phyloP scores from a whole-genome alignment of 257 asterid species.

The Solanum stenotomum region DNA sequence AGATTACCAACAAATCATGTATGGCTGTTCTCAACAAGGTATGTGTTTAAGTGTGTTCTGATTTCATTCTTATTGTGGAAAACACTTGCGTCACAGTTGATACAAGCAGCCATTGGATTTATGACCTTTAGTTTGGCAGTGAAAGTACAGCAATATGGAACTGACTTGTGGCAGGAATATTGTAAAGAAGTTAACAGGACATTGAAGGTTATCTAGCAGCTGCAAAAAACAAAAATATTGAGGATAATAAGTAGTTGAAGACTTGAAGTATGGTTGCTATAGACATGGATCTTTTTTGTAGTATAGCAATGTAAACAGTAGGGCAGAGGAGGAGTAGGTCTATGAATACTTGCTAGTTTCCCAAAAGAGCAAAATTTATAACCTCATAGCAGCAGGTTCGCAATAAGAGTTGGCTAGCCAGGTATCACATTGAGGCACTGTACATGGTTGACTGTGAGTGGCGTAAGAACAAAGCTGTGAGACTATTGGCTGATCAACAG shows the following conservation, averaged over 20 bases:
- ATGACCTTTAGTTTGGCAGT: neutral
- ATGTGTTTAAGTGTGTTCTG: neutral
- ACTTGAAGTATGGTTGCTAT: neutral
- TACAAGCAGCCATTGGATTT: neutral
- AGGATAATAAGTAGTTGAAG: neutral
- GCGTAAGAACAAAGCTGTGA: neutral
- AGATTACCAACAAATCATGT: slow-evolving; percentile 87
- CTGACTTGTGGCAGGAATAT: neutral
- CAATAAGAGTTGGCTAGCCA: neutral
- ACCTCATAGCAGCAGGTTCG: neutral
- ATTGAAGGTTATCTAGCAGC: neutral
- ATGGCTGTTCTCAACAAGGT: slow-evolving; percentile 98
- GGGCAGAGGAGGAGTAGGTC: neutral
- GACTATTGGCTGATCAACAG: neutral
- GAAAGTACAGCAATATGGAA: neutral
- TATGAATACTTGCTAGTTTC: neutral
- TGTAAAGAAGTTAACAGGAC: neutral
- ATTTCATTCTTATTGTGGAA: neutral
- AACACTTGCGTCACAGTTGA: neutral
- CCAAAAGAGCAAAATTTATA: neutral
- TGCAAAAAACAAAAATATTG: neutral
- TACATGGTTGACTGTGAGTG: neutral
- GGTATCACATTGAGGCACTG: neutral
- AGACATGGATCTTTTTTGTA: neutral
- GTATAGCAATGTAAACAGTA: neutral